Conservation (phyloP, 306 rosid genomes). For the Cicer pinnatifidum region DNA sequence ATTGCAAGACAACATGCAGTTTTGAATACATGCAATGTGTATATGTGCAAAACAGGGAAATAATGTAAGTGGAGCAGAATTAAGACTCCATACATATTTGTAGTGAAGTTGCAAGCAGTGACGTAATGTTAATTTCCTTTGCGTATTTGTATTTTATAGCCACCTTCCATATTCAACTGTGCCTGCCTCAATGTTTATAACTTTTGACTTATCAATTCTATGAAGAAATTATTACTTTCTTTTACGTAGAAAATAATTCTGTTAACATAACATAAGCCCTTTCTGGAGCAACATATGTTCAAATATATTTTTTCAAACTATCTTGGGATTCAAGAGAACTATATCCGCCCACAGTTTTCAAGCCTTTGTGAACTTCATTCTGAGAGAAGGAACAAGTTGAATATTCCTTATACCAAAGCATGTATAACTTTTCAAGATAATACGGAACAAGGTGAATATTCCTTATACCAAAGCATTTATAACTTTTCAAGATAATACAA, state of each 20-base stretch:
- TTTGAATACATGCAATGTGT: no score
- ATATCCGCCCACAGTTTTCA: background rate
- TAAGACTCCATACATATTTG: background rate
- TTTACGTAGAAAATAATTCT: background rate
- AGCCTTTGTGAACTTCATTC: background rate
- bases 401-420: background rate
- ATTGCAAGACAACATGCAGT: no score
- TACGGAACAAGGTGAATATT: slow-evolving; percentile 4
- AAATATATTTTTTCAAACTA: background rate
- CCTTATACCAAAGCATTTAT: background rate
- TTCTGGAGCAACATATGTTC: background rate
- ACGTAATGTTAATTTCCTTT: slow-evolving; percentile 7
- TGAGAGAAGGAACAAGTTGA: slow-evolving; percentile 5
- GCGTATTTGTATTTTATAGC: slow-evolving; percentile 23
- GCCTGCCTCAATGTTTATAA: background rate
- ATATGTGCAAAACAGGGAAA: no score
- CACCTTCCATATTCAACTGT: background rate
- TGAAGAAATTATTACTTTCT: background rate
- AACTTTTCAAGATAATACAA: slow-evolving; percentile 52
- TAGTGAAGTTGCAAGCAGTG: slow-evolving; percentile 17
- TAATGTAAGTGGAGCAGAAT: no score
- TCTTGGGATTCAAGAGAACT: slow-evolving; percentile 17
- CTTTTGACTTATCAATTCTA: no score
- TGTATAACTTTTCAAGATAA: slow-evolving; percentile 50
- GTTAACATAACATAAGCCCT: background rate